phyloP scores from a whole-genome alignment of 176 grass and related monocot genomes.

The Carex scoparia region DNA sequence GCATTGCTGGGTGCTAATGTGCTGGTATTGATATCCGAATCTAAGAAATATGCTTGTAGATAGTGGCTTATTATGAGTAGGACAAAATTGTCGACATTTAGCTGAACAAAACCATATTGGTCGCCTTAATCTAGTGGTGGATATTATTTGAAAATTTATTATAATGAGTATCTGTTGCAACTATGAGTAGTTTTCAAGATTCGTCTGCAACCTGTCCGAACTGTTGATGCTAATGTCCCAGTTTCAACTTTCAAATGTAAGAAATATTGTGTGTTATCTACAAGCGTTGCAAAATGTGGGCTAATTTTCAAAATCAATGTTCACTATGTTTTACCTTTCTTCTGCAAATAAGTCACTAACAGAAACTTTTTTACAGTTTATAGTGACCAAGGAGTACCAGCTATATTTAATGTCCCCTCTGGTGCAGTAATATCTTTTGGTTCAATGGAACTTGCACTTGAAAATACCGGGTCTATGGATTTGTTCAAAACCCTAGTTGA shows the following conservation, averaged over 20 bases:
- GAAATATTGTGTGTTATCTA: background rate
- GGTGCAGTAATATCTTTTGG: slow-evolving; percentile 96
- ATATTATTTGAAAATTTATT: background rate
- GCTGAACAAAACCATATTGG: background rate
- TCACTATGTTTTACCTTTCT: background rate
- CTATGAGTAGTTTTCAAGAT: background rate
- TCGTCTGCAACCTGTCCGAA: too few species aligned
- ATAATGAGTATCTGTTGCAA: background rate
- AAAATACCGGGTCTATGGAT: slow-evolving; percentile 62
- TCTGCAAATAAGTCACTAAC: background rate
- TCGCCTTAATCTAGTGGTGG: background rate
- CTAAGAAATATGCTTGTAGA: slow-evolving; percentile 6
- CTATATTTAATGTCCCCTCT: slow-evolving; percentile 58
- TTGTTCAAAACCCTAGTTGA: slow-evolving; percentile 55
- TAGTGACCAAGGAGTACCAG: slow-evolving; percentile 74
- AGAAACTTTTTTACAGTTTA: slow-evolving; percentile 44
- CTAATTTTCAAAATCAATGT: background rate
- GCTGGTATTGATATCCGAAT: too few species aligned
- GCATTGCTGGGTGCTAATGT: background rate
- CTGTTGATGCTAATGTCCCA: background rate
- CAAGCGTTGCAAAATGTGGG: background rate
- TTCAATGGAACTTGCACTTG: slow-evolving; percentile 73
- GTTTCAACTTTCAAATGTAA: background rate
- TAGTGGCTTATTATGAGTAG: background rate
- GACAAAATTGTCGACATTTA: background rate